Base-by-base conservation (phyloP, 2,329 filamentous ascomycete genomes). In the Neoascochyta sp. region DNA sequence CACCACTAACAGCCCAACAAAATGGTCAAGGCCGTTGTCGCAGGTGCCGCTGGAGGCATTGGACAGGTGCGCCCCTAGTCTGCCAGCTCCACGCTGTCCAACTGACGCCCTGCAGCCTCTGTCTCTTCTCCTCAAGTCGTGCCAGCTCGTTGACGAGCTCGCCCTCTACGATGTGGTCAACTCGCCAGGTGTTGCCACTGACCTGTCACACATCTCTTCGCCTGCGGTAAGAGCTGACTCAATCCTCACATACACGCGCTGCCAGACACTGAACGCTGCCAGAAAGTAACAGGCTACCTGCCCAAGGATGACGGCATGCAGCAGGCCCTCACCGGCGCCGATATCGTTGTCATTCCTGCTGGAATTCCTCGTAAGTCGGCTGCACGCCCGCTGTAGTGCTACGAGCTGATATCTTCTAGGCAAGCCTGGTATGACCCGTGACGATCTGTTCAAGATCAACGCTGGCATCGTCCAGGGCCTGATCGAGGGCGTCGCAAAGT, bases 371-470 rank as follows among this genome's bases (percentile, higher is more conserved):
- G 92, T 95, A 76, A 58, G 56, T 47, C 9, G 16, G n/a, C 29
- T 16, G 14, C 17, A 11, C 6, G 8, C 21, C 11, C 10, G n/a
- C n/a, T n/a, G n/a, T 18, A 17, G 5, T 7, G 20, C 19, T 8
- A 12, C 16, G 25, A 22, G 28, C 45, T 59, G 27, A 61, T 24
- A n/a, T 13, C 16, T n/a, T 37, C 36, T 46, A 95, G 90, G 90
- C 71, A 96, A 96, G 78, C 92, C 92, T 56, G 92, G 92, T 60
- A 98, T 98, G 92, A 95, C 86, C 68, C 88, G 92, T 73, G 92
- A 98, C 60, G 92, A 96, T 64, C 86, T 98, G 38, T 98, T 98
- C 84, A 95, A 95, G 74, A 95, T 95, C 76, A 98, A 98, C 67
- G 92, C 92, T 40, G 86, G 89, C 57, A 98, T 98, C 62, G 92